phyloP scores from a whole-genome alignment of 495 filamentous ascomycete genomes.

The Amphirosellinia nigrospora region DNA sequence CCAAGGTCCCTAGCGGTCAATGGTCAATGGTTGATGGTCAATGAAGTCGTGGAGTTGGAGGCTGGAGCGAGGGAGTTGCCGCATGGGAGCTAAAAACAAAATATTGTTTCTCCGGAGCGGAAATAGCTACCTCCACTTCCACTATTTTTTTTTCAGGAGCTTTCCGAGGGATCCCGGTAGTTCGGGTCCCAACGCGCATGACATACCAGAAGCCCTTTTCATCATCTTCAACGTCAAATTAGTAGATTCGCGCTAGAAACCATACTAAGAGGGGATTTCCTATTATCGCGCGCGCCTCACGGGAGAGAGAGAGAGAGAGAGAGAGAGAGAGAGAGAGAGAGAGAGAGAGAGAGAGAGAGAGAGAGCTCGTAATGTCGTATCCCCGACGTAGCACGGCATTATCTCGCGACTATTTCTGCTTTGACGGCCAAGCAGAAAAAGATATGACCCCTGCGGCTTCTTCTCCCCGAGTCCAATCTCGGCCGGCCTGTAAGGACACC shows the following conservation, averaged over 20 bases:
- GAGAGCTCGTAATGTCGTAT: not conserved
- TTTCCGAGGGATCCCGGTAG: not conserved
- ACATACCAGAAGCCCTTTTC: not conserved
- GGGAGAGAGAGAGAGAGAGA: too few species aligned
- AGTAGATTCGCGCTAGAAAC: not conserved
- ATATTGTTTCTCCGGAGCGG: conserved; percentile 1
- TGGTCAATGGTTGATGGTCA: too few species aligned
- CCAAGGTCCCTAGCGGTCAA: too few species aligned
- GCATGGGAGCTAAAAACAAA: not conserved
- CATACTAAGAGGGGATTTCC: not conserved
- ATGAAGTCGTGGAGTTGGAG: not conserved
- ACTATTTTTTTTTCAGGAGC: not conserved
- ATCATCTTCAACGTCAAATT: not conserved
- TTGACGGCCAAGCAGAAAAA: not conserved
- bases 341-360: too few species aligned
- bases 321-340: too few species aligned
- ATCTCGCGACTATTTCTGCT: not conserved
- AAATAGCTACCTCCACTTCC: not conserved
- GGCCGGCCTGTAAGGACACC: conserved; percentile 59
- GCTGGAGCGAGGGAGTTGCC: not conserved
- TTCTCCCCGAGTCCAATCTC: too few species aligned
- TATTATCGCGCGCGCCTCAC: not conserved
- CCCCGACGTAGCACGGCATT: not conserved
- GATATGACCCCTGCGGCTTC: too few species aligned
- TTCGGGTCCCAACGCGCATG: not conserved